phyloP scores from a whole-genome alignment of 768 basidiomycete species.

The Leccinum variicolor region DNA sequence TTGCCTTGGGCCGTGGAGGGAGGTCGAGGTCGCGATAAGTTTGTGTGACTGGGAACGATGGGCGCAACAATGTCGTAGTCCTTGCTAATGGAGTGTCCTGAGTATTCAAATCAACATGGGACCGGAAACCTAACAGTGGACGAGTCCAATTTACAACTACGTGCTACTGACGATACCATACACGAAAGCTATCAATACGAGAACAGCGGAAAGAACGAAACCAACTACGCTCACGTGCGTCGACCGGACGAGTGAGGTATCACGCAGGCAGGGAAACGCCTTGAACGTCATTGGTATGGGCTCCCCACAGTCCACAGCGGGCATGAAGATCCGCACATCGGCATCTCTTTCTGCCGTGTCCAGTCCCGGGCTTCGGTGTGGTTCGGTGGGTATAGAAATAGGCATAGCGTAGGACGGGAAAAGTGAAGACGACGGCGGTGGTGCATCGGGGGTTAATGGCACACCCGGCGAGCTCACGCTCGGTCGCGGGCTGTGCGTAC shows the following conservation, averaged over 20 bases:
- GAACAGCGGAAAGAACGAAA: not conserved
- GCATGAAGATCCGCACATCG: slow-evolving; percentile 1
- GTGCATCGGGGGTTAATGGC: not conserved
- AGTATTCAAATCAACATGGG: no score
- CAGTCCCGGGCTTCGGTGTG: not conserved
- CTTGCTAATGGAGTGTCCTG: no score
- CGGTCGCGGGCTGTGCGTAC: slow-evolving; percentile 1
- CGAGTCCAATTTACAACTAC: not conserved
- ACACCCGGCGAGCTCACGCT: not conserved
- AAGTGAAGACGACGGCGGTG: not conserved
- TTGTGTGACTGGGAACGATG: no score
- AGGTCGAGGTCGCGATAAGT: no score
- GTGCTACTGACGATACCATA: not conserved
- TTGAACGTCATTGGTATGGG: not conserved
- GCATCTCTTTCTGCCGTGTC: not conserved
- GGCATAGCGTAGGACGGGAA: not conserved
- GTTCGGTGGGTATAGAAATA: not conserved
- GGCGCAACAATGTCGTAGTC: no score
- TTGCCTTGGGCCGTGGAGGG: no score
- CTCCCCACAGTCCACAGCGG: not conserved
- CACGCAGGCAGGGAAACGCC: not conserved
- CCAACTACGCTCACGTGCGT: not conserved
- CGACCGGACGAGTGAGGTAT: not conserved
- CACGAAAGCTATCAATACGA: not conserved
- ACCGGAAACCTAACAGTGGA: not conserved